Evolutionary conservation across 495 filamentous ascomycete species (phyloP), one percentile per base, ranked within the genome.

Genomic region (Gamarada debralockiae): DNA sequence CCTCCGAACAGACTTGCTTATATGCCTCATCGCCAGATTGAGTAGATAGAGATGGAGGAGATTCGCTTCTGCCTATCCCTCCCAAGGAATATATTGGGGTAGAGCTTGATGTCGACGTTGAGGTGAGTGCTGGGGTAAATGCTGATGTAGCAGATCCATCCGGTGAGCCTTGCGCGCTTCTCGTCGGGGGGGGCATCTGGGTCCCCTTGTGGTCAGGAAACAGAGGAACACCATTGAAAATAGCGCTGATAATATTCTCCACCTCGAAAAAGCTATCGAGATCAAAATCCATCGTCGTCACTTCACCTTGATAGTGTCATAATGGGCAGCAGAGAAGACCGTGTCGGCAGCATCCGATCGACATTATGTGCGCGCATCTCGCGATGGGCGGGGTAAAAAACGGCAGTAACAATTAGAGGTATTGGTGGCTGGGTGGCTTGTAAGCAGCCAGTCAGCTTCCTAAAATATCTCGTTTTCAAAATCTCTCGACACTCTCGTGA

Each of bases 281-380:
- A 22, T 43, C 39, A 18, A 43, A 43, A 22, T 43, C 39, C 39
- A 43, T 43, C n/a, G 31, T 34, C 31, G 31, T 34, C 31, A 34
- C 31, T 34, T 34, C 31, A 34, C 31, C 31, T 34, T n/a, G 31
- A n/a, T n/a, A n/a, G 31, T 34, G 31, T 34, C 31, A 34, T 34
- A 34, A 8, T n/a, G 31, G n/a, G 31, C 8, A 34, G 31, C 31
- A 34, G n/a, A 8, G n/a, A n/a, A 34, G n/a, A 8, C 31, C 8
- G 8, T 8, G 31, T 34, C 31, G 31, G 31, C 31, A 34, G 31
- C 31, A 34, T 34, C 31, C 31, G 31, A 34, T 34, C 31, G n/a
- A 8, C n/a, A n/a, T 34, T 34, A 8, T 34, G 31, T 34, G 31
- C 31, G 31, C 8, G 8, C 31, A 8, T 34, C 31, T 34, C 8